phyloP scores from a whole-genome alignment of 495 filamentous ascomycete genomes.

The Aspergillus sclerotioniger region DNA sequence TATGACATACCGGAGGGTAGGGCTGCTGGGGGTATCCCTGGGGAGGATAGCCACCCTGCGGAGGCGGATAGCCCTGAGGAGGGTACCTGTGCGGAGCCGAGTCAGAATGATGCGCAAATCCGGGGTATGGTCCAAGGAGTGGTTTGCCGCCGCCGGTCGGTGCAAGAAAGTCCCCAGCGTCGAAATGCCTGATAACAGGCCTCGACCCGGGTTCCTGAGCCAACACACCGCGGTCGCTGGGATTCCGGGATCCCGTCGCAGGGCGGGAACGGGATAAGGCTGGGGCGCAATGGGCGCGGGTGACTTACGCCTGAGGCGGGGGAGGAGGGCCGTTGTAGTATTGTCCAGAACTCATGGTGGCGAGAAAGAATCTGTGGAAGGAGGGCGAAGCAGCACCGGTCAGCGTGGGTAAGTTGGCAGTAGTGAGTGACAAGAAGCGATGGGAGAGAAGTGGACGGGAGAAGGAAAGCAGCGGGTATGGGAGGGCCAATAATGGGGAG shows the following conservation, averaged over 20 bases:
- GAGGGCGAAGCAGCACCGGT: slow-evolving; percentile 4
- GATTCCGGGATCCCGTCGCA: background rate
- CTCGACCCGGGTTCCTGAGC: background rate
- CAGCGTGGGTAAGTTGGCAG: slow-evolving; percentile 1
- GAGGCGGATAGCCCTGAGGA: slow-evolving; percentile 27
- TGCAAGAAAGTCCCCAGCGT: background rate
- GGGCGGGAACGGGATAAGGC: background rate
- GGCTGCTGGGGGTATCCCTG: slow-evolving; percentile 18
- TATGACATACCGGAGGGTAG: slow-evolving; percentile 26
- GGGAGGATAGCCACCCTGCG: slow-evolving; percentile 22
- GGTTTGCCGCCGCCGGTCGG: background rate
- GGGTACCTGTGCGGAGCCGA: slow-evolving; percentile 12
- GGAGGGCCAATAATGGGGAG: slow-evolving; percentile 20
- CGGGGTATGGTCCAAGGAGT: background rate
- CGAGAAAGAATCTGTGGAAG: background rate
- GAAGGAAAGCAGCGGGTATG: slow-evolving; percentile 6
- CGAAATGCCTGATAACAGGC: background rate
- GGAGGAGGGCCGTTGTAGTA: slow-evolving; percentile 27
- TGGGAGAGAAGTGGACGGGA: slow-evolving; percentile 2
- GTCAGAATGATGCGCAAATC: background rate
- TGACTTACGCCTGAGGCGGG: slow-evolving; percentile 29
- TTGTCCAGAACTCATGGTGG: slow-evolving; percentile 19
- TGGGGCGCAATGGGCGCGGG: slow-evolving; percentile 1
- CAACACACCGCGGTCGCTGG: background rate
- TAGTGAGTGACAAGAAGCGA: slow-evolving; percentile 1